These are phyloP conservation scores for Nannochloropsis salina DNA, from an alignment of 108 stramenopile species.

Conservation along the genomic window DNA sequence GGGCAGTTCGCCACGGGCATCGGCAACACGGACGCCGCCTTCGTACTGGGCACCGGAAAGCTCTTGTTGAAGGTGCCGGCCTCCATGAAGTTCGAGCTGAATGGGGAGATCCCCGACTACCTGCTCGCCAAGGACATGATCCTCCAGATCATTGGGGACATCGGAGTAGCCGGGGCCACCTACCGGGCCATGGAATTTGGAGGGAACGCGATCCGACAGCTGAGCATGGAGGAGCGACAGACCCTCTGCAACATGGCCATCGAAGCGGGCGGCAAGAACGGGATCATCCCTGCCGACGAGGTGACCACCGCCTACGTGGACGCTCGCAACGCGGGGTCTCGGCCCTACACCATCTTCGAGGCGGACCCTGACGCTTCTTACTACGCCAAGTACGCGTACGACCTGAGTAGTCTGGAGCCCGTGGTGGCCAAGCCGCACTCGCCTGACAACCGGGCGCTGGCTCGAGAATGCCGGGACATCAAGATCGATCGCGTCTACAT, in stretches of 20 bases:
- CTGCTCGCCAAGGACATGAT: slow-evolving; percentile 44
- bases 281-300: slow-evolving; percentile 38
- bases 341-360: slow-evolving; percentile 38
- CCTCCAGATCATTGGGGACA: slow-evolving; percentile 47
- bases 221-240: slow-evolving; percentile 45
- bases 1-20: slow-evolving; percentile 47
- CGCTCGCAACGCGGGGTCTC: slow-evolving; percentile 34
- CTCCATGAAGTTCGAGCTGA: slow-evolving; percentile 38
- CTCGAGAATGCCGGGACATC: slow-evolving; percentile 38
- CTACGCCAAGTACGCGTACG: slow-evolving; percentile 32
- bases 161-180: slow-evolving; percentile 44
- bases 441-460: slow-evolving; percentile 43
- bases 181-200: slow-evolving; percentile 38
- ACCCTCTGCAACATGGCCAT: slow-evolving; percentile 48
- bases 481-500: slow-evolving; percentile 47
- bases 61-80: slow-evolving; percentile 45
- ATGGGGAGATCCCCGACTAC: slow-evolving; percentile 44
- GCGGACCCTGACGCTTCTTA: slow-evolving; percentile 36
- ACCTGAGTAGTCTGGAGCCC: slow-evolving; percentile 37
- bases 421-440: slow-evolving; percentile 44
- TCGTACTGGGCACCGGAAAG: slow-evolving; percentile 49
- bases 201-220: slow-evolving; percentile 37
- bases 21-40: slow-evolving; percentile 44
- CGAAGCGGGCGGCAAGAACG: slow-evolving; percentile 44
- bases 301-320: slow-evolving; percentile 34